Base-by-base conservation (phyloP, 176 grass and related monocot genomes). In the Urochloa ruziziensis region DNA sequence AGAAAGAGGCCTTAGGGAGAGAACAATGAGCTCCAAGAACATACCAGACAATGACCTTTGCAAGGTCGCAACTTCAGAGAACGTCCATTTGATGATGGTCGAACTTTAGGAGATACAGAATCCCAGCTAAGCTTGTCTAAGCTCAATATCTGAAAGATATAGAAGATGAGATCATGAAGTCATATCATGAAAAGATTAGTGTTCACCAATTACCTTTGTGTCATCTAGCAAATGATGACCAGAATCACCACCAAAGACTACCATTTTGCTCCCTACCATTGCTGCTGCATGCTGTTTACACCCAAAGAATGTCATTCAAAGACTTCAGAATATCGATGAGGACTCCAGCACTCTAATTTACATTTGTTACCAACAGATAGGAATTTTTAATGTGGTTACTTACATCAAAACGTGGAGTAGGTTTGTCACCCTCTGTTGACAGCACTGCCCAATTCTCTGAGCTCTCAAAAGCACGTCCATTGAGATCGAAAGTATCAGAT, bases 41-140 rank as follows among this genome's bases (percentile, higher is more conserved):
- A 68, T 87, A 99, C 96, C 96, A 99, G 68, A 69, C 93, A 94
- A 84, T 99, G 96, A 62, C 96, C 96, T 94, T 87, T 96, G 84
- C 93, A 99, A 18, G 93, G 76, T 66, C 83, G 91, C 75, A 99
- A 88, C 85, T 94, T 96, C 24, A 40, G 67, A 73, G 89, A 78
- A 30, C 43, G 46, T 25, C 91, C 91, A 85, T 59, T 86, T 72
- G 78, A 69, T 74, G 93, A 81, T 84, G 73, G 78, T 49, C 77
- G 85, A 78, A 94, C 83, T 85, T 88, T 98, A 33, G 91, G 83
- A 85, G 83, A 80, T 71, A 92, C 82, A 33, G 83, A 82, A 62
- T 87, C 82, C 96, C 96, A 99, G 62, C 76, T 87, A 92, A 99
- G 85, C 44, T 90, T 99, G 77, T 94, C 93, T 77, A 99, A 85